A percentile compares a stretch with the other conserved stretches of the same genome.
Conservation (phyloP, 352 stramenopile genomes). For the Albugo candida region DNA sequence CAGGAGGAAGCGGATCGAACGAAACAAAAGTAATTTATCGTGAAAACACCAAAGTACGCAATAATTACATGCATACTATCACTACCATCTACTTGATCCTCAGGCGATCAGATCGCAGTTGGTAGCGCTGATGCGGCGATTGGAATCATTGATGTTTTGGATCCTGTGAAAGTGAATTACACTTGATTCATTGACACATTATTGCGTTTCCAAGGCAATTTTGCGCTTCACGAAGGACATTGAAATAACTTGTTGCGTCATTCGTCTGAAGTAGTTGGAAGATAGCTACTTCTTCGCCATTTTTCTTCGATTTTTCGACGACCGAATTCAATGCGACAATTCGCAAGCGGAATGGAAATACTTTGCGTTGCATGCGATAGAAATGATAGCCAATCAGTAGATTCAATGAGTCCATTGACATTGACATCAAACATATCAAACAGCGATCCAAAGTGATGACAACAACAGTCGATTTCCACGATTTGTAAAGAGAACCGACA, state of each 20-base stretch:
- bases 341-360: slow-evolving; percentile 29
- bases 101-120: slow-evolving; percentile 69
- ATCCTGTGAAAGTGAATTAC: slow-evolving; percentile 15
- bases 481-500: slow-evolving; percentile 43
- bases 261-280: no score
- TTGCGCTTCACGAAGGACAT: slow-evolving; percentile 14
- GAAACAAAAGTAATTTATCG: slow-evolving; percentile 84
- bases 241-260: no score
- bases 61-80: no score
- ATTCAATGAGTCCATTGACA: slow-evolving; percentile 22
- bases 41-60: slow-evolving; percentile 22
- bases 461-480: slow-evolving; percentile 54
- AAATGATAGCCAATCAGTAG: neutral
- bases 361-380: slow-evolving; percentile 2
- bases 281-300: no score
- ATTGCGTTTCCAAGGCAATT: neutral
- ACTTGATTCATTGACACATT: no score
- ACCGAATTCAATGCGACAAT: slow-evolving; percentile 59
- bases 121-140: slow-evolving; percentile 70
- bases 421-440: slow-evolving; percentile 55
- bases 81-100: slow-evolving; percentile 6
- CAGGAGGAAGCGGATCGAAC: slow-evolving; percentile 75
- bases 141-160: slow-evolving; percentile 78
- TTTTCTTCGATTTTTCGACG: neutral
- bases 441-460: slow-evolving; percentile 57